These are phyloP conservation scores for Fusarium xylarioides DNA, from an alignment of 2,329 filamentous ascomycete genomes.

Conservation along the genomic window DNA sequence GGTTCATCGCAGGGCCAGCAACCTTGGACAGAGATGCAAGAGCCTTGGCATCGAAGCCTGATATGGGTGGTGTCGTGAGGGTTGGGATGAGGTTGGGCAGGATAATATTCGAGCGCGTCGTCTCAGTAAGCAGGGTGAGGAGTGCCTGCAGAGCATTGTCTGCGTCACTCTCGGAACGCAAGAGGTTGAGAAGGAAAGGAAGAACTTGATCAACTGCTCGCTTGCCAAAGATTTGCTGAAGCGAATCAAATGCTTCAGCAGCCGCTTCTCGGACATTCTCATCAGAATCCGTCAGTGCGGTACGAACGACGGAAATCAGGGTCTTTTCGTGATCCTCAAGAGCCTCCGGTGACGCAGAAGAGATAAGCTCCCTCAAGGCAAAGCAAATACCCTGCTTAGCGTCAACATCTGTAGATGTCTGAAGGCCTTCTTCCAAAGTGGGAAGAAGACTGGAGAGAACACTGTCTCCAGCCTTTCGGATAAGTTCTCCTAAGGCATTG, in stretches of 20 bases:
- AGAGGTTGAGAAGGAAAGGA: constrained; percentile 88
- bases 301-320: constrained; percentile 91
- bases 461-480: constrained; percentile 94
- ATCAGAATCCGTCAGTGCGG: constrained; percentile 89
- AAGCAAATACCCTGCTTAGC: constrained; percentile 98
- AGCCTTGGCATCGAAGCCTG: constrained; percentile 93
- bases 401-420: constrained; percentile 88
- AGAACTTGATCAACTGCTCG: constrained; percentile 94
- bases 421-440: constrained; percentile 89
- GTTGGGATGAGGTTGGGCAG: constrained; percentile 95
- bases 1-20: constrained; percentile 88
- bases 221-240: constrained; percentile 95
- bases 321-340: constrained; percentile 95
- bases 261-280: constrained; percentile 93
- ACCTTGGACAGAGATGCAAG: constrained; percentile 93
- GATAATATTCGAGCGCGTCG: constrained; percentile 94
- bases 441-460: constrained; percentile 89
- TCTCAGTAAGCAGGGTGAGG: constrained; percentile 91
- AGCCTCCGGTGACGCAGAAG: constrained; percentile 85
- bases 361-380: constrained; percentile 91
- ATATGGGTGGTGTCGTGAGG: constrained; percentile 87
- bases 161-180: constrained; percentile 85
- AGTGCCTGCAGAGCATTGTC: constrained; percentile 93
- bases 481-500: constrained; percentile 95
- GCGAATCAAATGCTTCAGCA: constrained; percentile 93